Evolutionary conservation across 306 rosid genomes (phyloP).

Genomic region (Oxytropis ochrocephala): DNA sequence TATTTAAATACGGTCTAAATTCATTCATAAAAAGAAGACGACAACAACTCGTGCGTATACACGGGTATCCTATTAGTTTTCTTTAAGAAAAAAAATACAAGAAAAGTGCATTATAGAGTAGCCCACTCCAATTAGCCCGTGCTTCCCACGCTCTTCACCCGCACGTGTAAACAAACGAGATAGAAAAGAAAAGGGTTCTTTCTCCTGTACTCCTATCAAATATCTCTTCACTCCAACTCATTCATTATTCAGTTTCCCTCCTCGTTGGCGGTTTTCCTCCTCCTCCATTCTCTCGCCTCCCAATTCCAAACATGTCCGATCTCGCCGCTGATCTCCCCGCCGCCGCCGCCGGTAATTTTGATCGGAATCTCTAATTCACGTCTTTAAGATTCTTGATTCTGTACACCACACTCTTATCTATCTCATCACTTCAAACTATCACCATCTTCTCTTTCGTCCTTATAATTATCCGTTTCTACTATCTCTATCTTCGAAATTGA

Average conservation of each 20-base stretch:
- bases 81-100: too few relatives aligned
- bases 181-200: background rate
- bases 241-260: too few relatives aligned
- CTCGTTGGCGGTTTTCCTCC: background rate
- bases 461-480: background rate
- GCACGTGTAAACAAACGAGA: background rate
- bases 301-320: conserved; percentile 28
- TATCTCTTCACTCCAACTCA: too few relatives aligned
- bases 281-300: background rate
- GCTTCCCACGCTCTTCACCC: background rate
- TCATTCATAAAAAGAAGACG: too few relatives aligned
- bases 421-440: background rate
- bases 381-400: background rate
- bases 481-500: too few relatives aligned
- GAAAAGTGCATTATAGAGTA: too few relatives aligned
- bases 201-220: background rate
- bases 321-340: conserved; percentile 31
- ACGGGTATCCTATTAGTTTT: too few relatives aligned
- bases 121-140: background rate
- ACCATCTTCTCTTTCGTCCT: background rate
- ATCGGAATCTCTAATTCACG: background rate
- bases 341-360: conserved; percentile 38
- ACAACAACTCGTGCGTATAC: too few relatives aligned
- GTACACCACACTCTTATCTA: background rate
- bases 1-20: too few relatives aligned